Conservation (phyloP, 192 early-diverging fungal genomes). For the Kappamyces sp. region DNA sequence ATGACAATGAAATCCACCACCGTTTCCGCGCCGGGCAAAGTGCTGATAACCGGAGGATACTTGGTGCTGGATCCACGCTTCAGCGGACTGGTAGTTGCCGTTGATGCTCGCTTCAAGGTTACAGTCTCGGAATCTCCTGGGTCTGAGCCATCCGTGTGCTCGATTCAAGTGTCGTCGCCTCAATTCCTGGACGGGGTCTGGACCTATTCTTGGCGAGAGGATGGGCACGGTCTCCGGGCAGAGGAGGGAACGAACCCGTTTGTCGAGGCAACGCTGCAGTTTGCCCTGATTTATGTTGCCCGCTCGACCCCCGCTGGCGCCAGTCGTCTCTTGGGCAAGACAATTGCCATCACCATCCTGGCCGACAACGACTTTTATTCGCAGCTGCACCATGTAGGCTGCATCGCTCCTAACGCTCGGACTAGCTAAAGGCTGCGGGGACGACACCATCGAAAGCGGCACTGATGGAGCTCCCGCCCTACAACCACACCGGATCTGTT, state of each 20-base stretch:
- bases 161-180: constrained; percentile 59
- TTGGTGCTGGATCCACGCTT: constrained; percentile 79
- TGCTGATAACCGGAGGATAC: constrained; percentile 89
- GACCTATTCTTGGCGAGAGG: constrained; percentile 42
- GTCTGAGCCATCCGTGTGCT: constrained; percentile 10
- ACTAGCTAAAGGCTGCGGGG: neutral
- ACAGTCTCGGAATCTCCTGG: constrained; percentile 30
- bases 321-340: constrained; percentile 12
- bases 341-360: constrained; percentile 69
- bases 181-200: constrained; percentile 83
- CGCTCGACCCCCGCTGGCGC: neutral
- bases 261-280: constrained; percentile 42
- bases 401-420: constrained; percentile 1
- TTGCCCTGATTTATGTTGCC: constrained; percentile 17
- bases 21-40: constrained; percentile 93
- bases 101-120: constrained; percentile 79
- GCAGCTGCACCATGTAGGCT: constrained; percentile 71
- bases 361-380: constrained; percentile 99
- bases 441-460: neutral
- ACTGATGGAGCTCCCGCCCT: constrained; percentile 5
- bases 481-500: constrained; percentile 52
- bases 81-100: constrained; percentile 78
- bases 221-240: neutral
- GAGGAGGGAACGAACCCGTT: constrained; percentile 49
- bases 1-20: constrained; percentile 24